phyloP scores from a whole-genome alignment of 2,329 filamentous ascomycete genomes.

The Simplicillium aogashimaense region DNA sequence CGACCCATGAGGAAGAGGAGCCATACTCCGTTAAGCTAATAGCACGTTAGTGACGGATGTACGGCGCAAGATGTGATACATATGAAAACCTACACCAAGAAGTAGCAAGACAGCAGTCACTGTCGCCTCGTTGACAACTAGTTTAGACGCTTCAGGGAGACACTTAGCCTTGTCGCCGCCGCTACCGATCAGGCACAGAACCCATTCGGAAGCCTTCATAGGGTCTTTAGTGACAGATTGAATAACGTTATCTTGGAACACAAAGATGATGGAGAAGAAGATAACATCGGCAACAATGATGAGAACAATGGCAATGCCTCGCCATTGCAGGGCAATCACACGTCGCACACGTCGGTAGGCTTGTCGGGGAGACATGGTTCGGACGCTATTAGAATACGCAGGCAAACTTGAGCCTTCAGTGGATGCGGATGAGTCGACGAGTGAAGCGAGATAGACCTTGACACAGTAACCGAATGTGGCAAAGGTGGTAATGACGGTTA shows the following conservation, averaged over 20 bases:
- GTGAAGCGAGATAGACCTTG: conserved; percentile 82
- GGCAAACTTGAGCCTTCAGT: conserved; percentile 66
- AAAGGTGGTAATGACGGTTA: conserved; percentile 72
- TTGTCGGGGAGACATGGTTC: conserved; percentile 71
- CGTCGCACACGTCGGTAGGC: conserved; percentile 80
- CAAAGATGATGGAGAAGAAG: conserved; percentile 87
- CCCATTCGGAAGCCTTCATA: conserved; percentile 51
- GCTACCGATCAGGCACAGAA: conserved; percentile 54
- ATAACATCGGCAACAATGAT: conserved; percentile 87
- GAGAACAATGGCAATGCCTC: conserved; percentile 79
- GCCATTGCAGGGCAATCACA: conserved; percentile 88
- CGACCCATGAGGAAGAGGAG: conserved; percentile 72
- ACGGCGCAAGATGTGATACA: neutral
- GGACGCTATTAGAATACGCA: conserved; percentile 60
- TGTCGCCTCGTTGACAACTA: conserved; percentile 67
- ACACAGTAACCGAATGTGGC: conserved; percentile 86
- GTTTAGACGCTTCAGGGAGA: conserved; percentile 41
- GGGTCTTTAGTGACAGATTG: conserved; percentile 45
- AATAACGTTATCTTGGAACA: conserved; percentile 72
- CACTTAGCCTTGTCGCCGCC: conserved; percentile 56
- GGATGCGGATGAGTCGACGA: conserved; percentile 61
- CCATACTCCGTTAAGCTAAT: conserved; percentile 74
- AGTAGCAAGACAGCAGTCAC: conserved; percentile 75
- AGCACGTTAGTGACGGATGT: conserved; percentile 6
- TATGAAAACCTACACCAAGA: conserved; percentile 52